A percentile compares a stretch with the other conserved stretches of the same genome.
Evolutionary conservation across 176 grass and related monocot species (phyloP).

Genomic region (Triticum aestivum): DNA sequence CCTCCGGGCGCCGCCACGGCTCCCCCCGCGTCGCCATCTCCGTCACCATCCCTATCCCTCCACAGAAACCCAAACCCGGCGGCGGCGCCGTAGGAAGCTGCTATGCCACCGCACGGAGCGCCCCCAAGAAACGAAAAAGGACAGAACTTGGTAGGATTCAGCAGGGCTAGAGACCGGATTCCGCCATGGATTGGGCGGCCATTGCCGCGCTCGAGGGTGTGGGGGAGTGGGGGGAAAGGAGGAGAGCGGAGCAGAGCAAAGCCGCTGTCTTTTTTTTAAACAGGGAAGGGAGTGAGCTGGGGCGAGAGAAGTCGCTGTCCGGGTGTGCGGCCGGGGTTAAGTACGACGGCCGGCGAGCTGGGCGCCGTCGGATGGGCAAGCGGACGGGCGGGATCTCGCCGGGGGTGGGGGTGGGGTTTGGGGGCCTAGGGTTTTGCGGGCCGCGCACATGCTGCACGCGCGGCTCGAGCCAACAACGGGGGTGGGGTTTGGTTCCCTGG

Average conservation of each 20-base stretch:
- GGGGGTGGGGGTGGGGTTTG: background rate
- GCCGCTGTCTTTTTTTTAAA: background rate
- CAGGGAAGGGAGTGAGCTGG: background rate
- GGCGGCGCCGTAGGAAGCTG: background rate
- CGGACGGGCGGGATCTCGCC: constrained; percentile 26
- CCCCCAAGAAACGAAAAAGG: background rate
- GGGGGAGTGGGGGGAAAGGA: background rate
- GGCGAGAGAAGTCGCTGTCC: background rate
- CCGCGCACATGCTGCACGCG: background rate
- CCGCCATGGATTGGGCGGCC: background rate
- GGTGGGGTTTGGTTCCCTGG: background rate
- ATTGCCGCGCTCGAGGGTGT: background rate
- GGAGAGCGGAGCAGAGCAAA: background rate
- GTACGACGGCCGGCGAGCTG: constrained; percentile 5
- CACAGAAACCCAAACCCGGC: background rate
- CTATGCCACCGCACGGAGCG: background rate
- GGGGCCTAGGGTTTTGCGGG: constrained; percentile 54
- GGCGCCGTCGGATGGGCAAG: constrained; percentile 10
- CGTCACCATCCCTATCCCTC: constrained; percentile 45
- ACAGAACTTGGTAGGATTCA: background rate
- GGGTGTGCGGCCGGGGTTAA: constrained; percentile 31
- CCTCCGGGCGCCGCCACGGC: constrained; percentile 17
- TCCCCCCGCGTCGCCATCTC: constrained; percentile 57
- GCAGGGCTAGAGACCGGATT: background rate
- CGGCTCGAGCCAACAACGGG: background rate